Percentiles rank a stretch among this genome's conserved stretches.
Evolutionary conservation across 257 asterid species (phyloP).

Genomic region (Eustoma russellianum): DNA sequence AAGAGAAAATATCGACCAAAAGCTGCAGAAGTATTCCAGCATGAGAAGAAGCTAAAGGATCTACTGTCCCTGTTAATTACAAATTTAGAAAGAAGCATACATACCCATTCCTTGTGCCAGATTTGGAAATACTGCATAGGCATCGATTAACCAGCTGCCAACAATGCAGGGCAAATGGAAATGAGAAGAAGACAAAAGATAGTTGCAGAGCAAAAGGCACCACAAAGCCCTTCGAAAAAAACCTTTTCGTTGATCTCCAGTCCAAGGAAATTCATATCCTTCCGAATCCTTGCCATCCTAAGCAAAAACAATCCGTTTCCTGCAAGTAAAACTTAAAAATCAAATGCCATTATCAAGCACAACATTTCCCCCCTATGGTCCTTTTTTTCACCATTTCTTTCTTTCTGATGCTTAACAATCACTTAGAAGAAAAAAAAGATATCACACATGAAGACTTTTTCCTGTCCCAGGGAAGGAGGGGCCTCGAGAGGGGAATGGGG

Average conservation of each 20-base stretch:
- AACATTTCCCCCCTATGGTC: too few relatives aligned
- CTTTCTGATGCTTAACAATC: too few relatives aligned
- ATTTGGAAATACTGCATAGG: constrained; percentile 33
- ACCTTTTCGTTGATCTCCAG: constrained; percentile 83
- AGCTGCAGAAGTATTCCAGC: too few relatives aligned
- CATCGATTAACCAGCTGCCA: constrained; percentile 76
- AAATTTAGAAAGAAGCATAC: constrained; percentile 13
- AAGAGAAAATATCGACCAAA: too few relatives aligned
- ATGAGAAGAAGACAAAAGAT: constrained; percentile 14
- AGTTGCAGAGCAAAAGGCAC: constrained; percentile 8
- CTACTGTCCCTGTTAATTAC: background rate
- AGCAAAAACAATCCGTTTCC: constrained; percentile 85
- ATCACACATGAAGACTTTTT: too few relatives aligned
- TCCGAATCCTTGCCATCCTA: constrained; percentile 61
- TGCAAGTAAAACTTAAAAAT: constrained; percentile 24
- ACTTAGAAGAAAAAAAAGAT: too few relatives aligned
- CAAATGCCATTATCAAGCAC: constrained; percentile 2
- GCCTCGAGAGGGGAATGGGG: too few relatives aligned
- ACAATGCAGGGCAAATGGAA: constrained; percentile 14
- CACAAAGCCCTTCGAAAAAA: constrained; percentile 9
- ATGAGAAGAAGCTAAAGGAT: too few relatives aligned
- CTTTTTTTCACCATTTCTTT: too few relatives aligned
- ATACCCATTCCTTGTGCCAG: constrained; percentile 51
- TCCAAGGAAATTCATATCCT: constrained; percentile 82
- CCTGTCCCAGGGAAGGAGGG: too few relatives aligned